Base-by-base conservation (phyloP, 768 basidiomycete species). In the Lactifluus rugatus region DNA sequence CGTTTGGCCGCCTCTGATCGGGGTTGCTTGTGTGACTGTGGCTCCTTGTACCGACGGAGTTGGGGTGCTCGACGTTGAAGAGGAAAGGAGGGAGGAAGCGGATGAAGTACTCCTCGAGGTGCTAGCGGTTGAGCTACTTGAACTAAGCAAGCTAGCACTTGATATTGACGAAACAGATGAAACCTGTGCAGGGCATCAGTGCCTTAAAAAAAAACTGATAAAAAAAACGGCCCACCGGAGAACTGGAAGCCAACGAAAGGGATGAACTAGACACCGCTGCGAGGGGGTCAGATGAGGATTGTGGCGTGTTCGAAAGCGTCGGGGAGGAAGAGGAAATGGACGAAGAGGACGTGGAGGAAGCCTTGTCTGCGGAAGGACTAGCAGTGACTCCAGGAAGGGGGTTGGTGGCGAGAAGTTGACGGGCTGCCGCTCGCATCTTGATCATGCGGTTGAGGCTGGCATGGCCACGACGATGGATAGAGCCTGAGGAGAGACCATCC, bases 391-490 rank as follows among this genome's bases (percentile, higher is more conserved):
- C 31, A 50, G 52, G 11, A n/a, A n/a, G n/a, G n/a, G 28, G 42
- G 32, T 9, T 31, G 19, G 19, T 42, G 13, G 23, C 11, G 16
- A 56, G 21, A 62, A 41, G 34, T 54, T 53, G 57, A 57, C 59
- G 53, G 26, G 36, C 1, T 26, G 78, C 74, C 4, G 73, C 67
- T 37, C 87, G 84, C 68, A 85, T 88, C 73, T 77, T 86, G 64
- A 89, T 68, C 69, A 90, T 71, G 66, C 87, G 84, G 66, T 81
- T 80, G 66, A 82, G 71, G 65, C 73, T 73, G 51, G 65, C 74
- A 71, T 86, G 83, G 70, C 79, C 79, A 63, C 81, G 81, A 51
- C 75, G 82, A 36, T 71, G 71, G 60, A 68, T 64, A 23, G 63
- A 62, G 66, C 62, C 55, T 31, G 70, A 71, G 61, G 73, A 71